Percentiles rank a stretch among this genome's conserved stretches.
These are phyloP conservation scores for Parascedosporium putredinis DNA, from an alignment of 2,329 filamentous ascomycete genomes.

Conservation along the genomic window DNA sequence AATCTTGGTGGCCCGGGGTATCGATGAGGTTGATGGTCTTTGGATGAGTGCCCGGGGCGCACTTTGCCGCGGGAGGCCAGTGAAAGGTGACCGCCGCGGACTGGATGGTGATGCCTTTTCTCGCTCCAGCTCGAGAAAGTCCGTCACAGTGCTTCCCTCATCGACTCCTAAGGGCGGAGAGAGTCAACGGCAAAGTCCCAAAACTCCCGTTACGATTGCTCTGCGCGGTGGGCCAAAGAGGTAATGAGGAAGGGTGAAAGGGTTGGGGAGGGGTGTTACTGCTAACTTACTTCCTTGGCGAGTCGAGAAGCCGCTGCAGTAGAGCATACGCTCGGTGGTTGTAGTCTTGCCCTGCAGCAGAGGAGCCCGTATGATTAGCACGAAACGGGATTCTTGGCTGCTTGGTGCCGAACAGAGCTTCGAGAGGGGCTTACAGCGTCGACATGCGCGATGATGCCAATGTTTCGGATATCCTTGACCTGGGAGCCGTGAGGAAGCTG, in stretches of 20 bases:
- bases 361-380: background rate
- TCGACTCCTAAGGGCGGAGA: constrained; percentile 67
- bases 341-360: constrained; percentile 72
- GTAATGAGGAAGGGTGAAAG: background rate
- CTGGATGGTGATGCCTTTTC: constrained; percentile 71
- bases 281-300: constrained; percentile 63
- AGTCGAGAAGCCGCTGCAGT: constrained; percentile 82
- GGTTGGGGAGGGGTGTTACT: too few species aligned
- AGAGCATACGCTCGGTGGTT: constrained; percentile 97
- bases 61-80: constrained; percentile 60
- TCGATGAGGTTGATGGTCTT: constrained; percentile 88
- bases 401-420: too few species aligned
- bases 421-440: constrained; percentile 54
- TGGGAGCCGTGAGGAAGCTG: constrained; percentile 2
- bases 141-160: constrained; percentile 91
- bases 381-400: too few species aligned
- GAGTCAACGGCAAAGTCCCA: too few species aligned
- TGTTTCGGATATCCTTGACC: constrained; percentile 61
- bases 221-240: constrained; percentile 9
- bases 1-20: constrained; percentile 93
- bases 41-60: constrained; percentile 27
- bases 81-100: constrained; percentile 92
- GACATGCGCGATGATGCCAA: constrained; percentile 97
- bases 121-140: constrained; percentile 81
- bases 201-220: too few species aligned